A percentile compares a stretch with the other conserved stretches of the same genome.
Conservation (phyloP, 2,329 filamentous ascomycete species). For the Fusarium poae region DNA sequence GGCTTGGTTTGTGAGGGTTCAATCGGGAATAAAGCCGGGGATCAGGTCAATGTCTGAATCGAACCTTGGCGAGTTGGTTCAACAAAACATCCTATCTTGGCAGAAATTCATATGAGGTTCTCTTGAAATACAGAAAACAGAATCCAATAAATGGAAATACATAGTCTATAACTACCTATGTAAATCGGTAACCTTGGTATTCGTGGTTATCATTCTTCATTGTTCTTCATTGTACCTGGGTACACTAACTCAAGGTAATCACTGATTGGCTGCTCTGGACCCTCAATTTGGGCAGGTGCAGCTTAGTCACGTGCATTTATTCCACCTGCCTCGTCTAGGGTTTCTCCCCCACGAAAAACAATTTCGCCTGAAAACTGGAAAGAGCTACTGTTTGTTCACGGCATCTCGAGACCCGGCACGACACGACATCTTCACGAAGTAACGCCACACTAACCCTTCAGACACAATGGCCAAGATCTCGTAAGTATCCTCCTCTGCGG, state of each 20-base stretch:
- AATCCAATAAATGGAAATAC: not conserved
- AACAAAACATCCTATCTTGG: not conserved
- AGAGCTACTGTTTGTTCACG: constrained; percentile 49
- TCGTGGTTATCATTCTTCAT: not conserved
- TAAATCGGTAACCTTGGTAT: not conserved
- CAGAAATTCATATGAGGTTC: not conserved
- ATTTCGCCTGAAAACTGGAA: constrained; percentile 34
- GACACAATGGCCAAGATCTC: constrained; percentile 74
- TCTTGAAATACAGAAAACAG: not conserved
- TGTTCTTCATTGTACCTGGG: not conserved
- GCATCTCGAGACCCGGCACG: constrained; percentile 55
- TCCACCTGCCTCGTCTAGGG: constrained; percentile 52
- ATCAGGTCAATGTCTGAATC: not conserved
- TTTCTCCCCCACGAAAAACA: constrained; percentile 54
- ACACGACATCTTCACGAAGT: constrained; percentile 53
- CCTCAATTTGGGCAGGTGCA: constrained; percentile 1
- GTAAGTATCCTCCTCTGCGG: constrained; percentile 59
- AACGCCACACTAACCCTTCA: constrained; percentile 60
- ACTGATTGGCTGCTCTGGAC: constrained; percentile 12
- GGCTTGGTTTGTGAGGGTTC: not conserved
- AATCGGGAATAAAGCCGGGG: constrained; percentile 2
- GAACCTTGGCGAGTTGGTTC: not conserved
- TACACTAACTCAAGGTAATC: not conserved
- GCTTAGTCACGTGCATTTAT: constrained; percentile 50
- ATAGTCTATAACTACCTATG: not conserved